Evolutionary conservation across 306 rosid genomes (phyloP), one percentile per base, ranked within the genome.

Genomic region (Lithocarpus polystachyus): DNA sequence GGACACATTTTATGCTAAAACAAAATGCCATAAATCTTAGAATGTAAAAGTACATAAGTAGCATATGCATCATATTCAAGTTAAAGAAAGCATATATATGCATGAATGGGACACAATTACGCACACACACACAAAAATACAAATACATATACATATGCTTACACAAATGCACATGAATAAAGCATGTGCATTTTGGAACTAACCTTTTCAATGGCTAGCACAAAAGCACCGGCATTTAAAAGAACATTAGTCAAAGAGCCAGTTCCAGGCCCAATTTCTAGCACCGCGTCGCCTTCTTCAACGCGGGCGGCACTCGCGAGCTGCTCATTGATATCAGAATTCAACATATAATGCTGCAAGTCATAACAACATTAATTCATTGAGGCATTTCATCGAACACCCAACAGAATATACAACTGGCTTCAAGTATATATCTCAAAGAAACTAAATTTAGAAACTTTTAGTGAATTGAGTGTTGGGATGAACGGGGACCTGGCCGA

Each of bases 221-320:
- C 94, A 62, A 84, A 73, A 0, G 97, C 96, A 6, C 96, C 98
- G 2, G 94, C 86, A 13, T 77, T 78, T 18, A 95, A 55, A 40
- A 95, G 97, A 82, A 87, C 84, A 71, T 86, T 81, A 14, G 99
- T 92, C 91, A 95, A 90, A 81, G 98, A 95, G 68, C 98, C 96
- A 1, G 97, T 91, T 85, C 99, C 99, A 0, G 99, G 97, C 64
- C 98, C 96, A 85, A 95, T 95, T 84, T 92, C 98, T 74, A 94
- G 78, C 75, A 88, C 93, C 57, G 89, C 86, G 61, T 94, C 97
- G 24, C 93, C 98, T 85, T 90, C 89, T 53, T 77, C 80, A 72
- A 95, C 82, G 64, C 71, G 69, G 29, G 92, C 98, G 19, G 82
- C 97, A 57, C 81, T 82, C 62, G 88, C 91, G 62, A 95, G 90